Percentiles rank a stretch among this genome's conserved stretches.
These are phyloP conservation scores for Pyrenochaeta sp. DNA, from an alignment of 2,329 filamentous ascomycete species.

Conservation along the genomic window DNA sequence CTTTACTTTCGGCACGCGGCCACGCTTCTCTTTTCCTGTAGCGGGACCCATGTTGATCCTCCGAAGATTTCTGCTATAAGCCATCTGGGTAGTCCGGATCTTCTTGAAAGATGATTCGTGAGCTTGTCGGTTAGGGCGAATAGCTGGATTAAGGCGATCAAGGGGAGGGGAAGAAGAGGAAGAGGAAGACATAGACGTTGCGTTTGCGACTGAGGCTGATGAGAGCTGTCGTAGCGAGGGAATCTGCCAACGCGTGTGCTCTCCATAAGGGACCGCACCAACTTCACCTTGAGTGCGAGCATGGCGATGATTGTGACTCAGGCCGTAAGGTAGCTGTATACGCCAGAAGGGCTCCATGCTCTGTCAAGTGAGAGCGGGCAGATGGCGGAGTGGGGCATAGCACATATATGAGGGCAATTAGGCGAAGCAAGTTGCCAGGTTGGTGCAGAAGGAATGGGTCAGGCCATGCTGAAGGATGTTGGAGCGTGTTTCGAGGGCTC, in stretches of 20 bases:
- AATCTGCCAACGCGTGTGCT: not conserved
- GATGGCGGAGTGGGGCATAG: not conserved
- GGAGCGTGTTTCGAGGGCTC: not conserved
- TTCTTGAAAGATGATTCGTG: not conserved
- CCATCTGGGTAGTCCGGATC: not conserved
- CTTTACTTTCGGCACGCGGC: not conserved
- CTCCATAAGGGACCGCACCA: not conserved
- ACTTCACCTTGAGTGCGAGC: constrained; percentile 1
- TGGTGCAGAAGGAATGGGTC: not conserved
- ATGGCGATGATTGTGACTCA: constrained; percentile 8
- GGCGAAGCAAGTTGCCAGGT: not conserved
- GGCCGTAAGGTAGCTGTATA: constrained; percentile 18
- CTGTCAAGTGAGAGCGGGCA: not conserved
- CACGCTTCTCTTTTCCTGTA: constrained; percentile 3
- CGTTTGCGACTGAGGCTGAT: not conserved
- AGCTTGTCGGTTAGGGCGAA: not conserved
- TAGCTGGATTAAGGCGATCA: not conserved
- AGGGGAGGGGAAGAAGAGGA: not conserved
- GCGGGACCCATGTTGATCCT: not conserved
- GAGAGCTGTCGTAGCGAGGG: constrained; percentile 1
- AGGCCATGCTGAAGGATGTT: not conserved
- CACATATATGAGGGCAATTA: not conserved
- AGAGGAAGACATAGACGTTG: not conserved
- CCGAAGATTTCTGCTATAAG: not conserved
- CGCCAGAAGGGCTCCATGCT: constrained; percentile 8